Evolutionary conservation across 2,329 filamentous ascomycete species (phyloP).

Genomic region (Dryadomyces sulphureus): DNA sequence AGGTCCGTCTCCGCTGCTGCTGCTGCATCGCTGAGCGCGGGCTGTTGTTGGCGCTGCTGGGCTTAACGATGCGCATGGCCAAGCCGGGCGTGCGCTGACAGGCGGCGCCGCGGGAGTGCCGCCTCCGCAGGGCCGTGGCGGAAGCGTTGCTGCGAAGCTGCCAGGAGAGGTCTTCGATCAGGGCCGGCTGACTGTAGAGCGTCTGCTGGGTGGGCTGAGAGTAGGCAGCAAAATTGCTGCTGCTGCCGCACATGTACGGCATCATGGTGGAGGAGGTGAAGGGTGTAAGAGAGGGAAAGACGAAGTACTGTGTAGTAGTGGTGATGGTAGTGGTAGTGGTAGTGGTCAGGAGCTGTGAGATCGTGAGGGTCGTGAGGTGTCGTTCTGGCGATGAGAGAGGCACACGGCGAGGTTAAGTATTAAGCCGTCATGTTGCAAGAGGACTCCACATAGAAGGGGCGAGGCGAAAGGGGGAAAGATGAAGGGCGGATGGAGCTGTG

Average conservation of each 20-base stretch:
- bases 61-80: constrained; percentile 48
- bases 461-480: background rate
- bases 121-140: constrained; percentile 21
- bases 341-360: background rate
- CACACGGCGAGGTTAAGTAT: constrained; percentile 10
- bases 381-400: background rate
- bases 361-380: background rate
- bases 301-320: background rate
- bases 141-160: constrained; percentile 38
- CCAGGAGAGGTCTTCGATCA: constrained; percentile 35
- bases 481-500: background rate
- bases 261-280: constrained; percentile 8
- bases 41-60: constrained; percentile 48
- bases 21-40: constrained; percentile 37
- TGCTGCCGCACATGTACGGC: constrained; percentile 15
- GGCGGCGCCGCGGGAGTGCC: constrained; percentile 33
- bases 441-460: constrained; percentile 5
- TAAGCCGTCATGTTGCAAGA: background rate
- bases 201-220: constrained; percentile 7
- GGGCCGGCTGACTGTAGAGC: constrained; percentile 19
- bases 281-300: background rate
- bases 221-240: constrained; percentile 15
- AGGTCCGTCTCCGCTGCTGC: constrained; percentile 38
- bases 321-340: background rate
- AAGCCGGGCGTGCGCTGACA: constrained; percentile 30